Evolutionary conservation across 2,329 filamentous ascomycete species (phyloP), one percentile per base, ranked within the genome.

Genomic region (Fusarium bulbicola): DNA sequence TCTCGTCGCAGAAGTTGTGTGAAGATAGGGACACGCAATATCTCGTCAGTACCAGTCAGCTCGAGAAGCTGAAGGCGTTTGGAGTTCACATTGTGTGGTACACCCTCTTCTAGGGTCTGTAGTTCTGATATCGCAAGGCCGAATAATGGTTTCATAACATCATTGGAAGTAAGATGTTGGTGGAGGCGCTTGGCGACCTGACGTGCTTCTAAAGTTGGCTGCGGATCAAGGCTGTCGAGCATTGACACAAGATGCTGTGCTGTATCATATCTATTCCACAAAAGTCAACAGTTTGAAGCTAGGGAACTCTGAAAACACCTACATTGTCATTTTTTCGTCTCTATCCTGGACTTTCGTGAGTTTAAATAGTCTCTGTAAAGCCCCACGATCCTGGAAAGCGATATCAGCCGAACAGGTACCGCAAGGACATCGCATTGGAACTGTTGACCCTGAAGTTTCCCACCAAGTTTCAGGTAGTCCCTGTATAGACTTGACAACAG

Each of bases 291-390:
- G 4, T 21, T 28, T 24, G 40, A n/a, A 26, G 7, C 8, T 2
- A 14, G 7, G 2, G 5, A 5, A 16, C 14, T 15, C 6, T 28
- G 14, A 1, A 15, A 26, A 16, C 5, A 4, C 54, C 10, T 34
- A 59, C 56, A 24, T 59, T 24, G 2, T 59, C 15, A 59, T 3
- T 18, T 24, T 58, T n/a, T 18, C 16, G 3, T 16, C 30, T 11
- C 5, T 7, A 28, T 26, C 20, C 26, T 26, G 14, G 11, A 9
- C 14, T 13, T 15, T 32, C 11, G 14, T 2, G 2, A 8, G 7
- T 36, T 18, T 3, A 11, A 57, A 10, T 6, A 57, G 42, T 30
- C 7, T 32, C 40, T 21, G 40, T 16, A 46, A 24, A 26, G 28
- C 8, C 37, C 28, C 21, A n/a, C 39, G n/a, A 16, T 46, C 24